Conservation (phyloP, 129 eudicot genomes). For the Flaveria sonorensis region DNA sequence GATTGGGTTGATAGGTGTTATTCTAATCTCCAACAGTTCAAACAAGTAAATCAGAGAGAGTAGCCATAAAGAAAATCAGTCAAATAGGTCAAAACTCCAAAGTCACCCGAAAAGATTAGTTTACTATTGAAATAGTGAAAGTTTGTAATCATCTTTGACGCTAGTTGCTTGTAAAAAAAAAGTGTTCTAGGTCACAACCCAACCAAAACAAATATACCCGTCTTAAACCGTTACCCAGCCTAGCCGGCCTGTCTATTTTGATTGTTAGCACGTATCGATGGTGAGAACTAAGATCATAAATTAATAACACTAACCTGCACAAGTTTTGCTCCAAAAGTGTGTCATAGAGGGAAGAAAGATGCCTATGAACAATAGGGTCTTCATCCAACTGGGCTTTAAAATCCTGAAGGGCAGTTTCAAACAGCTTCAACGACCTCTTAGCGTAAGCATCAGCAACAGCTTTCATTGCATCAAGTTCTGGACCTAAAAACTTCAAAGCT, state of each 20-base stretch:
- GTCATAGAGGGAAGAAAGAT: slow-evolving; percentile 64
- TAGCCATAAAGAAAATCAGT: neutral
- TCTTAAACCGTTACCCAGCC: neutral
- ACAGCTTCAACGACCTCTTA: slow-evolving; percentile 64
- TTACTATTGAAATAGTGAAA: neutral
- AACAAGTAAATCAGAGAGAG: neutral
- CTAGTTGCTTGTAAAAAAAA: too few species aligned
- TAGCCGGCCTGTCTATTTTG: neutral
- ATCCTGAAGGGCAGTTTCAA: slow-evolving; percentile 64
- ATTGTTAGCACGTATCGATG: neutral
- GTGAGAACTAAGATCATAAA: neutral
- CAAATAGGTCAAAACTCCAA: neutral
- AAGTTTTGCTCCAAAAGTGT: slow-evolving; percentile 67
- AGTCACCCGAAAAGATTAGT: neutral
- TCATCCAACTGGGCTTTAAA: slow-evolving; percentile 72
- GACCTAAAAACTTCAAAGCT: slow-evolving; percentile 67
- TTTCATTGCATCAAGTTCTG: slow-evolving; percentile 86
- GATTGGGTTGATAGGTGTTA: neutral
- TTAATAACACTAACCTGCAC: slow-evolving; percentile 49
- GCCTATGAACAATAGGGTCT: slow-evolving; percentile 84
- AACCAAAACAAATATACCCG: neutral
- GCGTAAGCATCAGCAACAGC: slow-evolving; percentile 84
- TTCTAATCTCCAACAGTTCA: neutral
- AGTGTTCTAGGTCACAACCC: neutral
- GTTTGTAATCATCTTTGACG: neutral